phyloP scores from a whole-genome alignment of 148 eudicot genomes.

The Suaeda aralocaspica region DNA sequence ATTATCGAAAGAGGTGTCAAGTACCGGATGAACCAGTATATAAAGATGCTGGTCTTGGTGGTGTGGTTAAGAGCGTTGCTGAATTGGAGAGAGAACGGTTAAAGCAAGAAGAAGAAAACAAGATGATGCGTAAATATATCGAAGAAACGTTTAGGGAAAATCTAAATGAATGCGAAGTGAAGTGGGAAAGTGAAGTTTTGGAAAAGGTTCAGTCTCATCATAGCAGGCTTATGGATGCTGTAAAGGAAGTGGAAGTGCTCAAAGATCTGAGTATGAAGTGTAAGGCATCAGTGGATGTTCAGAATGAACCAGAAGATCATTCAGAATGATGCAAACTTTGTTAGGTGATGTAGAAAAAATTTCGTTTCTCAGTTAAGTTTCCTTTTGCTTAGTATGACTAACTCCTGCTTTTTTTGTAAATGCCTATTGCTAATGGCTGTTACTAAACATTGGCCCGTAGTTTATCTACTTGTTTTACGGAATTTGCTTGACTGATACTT shows the following conservation, averaged over 20 bases:
- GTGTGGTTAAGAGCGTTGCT: constrained; percentile 55
- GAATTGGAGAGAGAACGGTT: constrained; percentile 58
- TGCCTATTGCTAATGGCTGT: constrained; percentile 11
- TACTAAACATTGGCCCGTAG: neutral
- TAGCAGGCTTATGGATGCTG: constrained; percentile 35
- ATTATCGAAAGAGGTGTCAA: constrained; percentile 43
- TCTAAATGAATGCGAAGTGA: constrained; percentile 18
- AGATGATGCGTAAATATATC: constrained; percentile 24
- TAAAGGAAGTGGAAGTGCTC: constrained; percentile 34
- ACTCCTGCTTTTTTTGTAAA: constrained; percentile 10
- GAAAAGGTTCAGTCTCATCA: constrained; percentile 27
- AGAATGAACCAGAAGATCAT: constrained; percentile 9
- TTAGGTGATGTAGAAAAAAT: constrained; percentile 13
- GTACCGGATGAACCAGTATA: constrained; percentile 68
- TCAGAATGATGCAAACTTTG: neutral
- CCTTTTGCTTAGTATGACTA: neutral
- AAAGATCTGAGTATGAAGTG: constrained; percentile 13
- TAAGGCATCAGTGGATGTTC: neutral
- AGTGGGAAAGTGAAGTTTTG: constrained; percentile 26
- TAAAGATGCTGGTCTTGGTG: constrained; percentile 82
- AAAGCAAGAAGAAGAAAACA: constrained; percentile 57
- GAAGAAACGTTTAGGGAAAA: constrained; percentile 27
- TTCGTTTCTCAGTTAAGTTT: neutral
- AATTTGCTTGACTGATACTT: neutral
- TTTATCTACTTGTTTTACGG: constrained; percentile 3